Conservation (phyloP, 495 filamentous ascomycete genomes). For the Tuber indicum region DNA sequence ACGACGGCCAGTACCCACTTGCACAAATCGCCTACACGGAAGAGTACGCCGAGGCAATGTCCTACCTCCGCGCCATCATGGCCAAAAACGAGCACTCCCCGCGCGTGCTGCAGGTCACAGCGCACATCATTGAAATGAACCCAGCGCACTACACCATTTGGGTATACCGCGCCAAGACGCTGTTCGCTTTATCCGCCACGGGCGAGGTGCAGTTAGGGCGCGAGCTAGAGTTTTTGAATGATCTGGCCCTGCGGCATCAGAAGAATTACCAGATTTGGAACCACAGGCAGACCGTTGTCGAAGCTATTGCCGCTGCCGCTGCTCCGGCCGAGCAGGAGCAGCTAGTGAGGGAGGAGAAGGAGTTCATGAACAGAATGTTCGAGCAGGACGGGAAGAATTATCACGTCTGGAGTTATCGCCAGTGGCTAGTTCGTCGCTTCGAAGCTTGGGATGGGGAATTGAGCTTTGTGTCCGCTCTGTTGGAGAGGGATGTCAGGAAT, state of each 20-base stretch:
- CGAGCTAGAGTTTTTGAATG: slow-evolving; percentile 80
- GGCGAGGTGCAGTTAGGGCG: slow-evolving; percentile 51
- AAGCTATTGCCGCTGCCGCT: neutral
- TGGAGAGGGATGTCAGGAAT: slow-evolving; percentile 76
- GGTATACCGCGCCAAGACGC: slow-evolving; percentile 79
- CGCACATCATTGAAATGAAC: slow-evolving; percentile 83
- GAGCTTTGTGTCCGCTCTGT: slow-evolving; percentile 59
- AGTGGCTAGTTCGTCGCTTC: slow-evolving; percentile 84
- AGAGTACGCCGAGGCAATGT: slow-evolving; percentile 79
- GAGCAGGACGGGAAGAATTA: slow-evolving; percentile 89
- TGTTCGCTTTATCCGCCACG: slow-evolving; percentile 57
- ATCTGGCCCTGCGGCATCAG: slow-evolving; percentile 68
- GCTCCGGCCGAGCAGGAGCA: neutral
- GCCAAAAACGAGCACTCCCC: slow-evolving; percentile 72
- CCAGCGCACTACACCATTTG: slow-evolving; percentile 97
- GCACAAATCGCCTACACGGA: slow-evolving; percentile 81
- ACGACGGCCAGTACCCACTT: slow-evolving; percentile 73
- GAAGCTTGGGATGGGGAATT: slow-evolving; percentile 68
- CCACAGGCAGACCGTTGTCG: slow-evolving; percentile 59
- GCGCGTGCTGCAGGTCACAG: slow-evolving; percentile 73
- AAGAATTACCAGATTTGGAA: slow-evolving; percentile 99
- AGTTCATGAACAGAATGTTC: slow-evolving; percentile 77
- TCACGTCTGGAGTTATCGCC: slow-evolving; percentile 93
- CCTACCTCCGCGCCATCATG: slow-evolving; percentile 92
- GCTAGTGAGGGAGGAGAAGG: slow-evolving; percentile 67